These are phyloP conservation scores for Zhuliangozyma blackwelliae DNA, from an alignment of 1,139 yeast genomes.

Conservation along the genomic window DNA sequence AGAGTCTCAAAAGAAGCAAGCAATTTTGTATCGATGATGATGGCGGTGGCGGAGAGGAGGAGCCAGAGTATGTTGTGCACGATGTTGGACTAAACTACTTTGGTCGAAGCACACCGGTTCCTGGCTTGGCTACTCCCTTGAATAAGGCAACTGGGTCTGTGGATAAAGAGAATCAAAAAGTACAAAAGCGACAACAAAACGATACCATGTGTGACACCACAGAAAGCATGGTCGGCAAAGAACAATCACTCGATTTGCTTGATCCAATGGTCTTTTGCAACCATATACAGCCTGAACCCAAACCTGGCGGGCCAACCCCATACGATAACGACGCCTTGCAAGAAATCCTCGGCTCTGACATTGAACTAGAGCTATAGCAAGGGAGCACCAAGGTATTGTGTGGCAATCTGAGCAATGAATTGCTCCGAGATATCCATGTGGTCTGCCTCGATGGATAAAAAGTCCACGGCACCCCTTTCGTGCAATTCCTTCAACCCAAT, in stretches of 20 bases:
- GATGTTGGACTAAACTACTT: no score
- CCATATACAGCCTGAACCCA: no score
- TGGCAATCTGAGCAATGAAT: conserved; percentile 37
- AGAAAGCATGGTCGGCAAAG: not conserved
- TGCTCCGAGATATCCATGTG: conserved; percentile 64
- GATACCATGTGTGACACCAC: not conserved
- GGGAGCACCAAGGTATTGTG: conserved; percentile 27
- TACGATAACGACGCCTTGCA: conserved; percentile 4
- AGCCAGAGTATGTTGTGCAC: no score
- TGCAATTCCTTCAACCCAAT: conserved; percentile 56
- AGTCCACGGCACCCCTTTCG: conserved; percentile 40
- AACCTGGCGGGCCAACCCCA: not conserved
- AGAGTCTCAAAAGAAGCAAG: no score
- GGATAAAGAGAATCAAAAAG: no score
- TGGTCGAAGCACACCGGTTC: no score
- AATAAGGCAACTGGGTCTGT: no score
- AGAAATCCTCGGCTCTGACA: conserved; percentile 6
- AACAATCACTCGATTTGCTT: not conserved
- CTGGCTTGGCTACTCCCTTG: no score
- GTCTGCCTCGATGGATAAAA: conserved; percentile 49
- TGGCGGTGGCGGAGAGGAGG: no score
- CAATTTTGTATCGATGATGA: no score
- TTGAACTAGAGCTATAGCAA: conserved; percentile 7
- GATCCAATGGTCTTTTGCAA: not conserved
- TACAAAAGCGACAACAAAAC: no score